Evolutionary conservation across 306 rosid species (phyloP).

Genomic region (Canavalia ensiformis): DNA sequence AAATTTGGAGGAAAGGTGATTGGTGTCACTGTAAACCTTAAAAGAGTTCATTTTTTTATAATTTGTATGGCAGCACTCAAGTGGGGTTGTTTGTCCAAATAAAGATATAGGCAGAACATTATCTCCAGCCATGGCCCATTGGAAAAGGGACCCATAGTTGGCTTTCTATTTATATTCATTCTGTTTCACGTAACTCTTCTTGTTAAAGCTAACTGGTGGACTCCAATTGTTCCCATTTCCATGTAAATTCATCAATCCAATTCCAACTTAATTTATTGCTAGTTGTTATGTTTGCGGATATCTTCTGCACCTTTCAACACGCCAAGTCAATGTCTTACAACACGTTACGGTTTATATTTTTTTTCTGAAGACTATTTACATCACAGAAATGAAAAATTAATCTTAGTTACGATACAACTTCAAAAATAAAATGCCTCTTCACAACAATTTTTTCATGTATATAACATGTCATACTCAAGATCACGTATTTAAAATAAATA

Average conservation of each 20-base stretch:
- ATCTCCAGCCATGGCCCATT: background rate
- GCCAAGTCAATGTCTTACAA: slow-evolving; percentile 39
- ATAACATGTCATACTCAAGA: too few species aligned
- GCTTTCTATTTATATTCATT: slow-evolving; percentile 14
- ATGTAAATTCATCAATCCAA: slow-evolving; percentile 13
- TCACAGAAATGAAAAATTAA: background rate
- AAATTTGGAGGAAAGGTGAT: slow-evolving; percentile 25
- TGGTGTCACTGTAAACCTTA: background rate
- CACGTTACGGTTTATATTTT: background rate
- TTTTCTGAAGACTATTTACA: background rate
- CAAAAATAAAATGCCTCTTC: too few species aligned
- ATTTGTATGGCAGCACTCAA: slow-evolving; percentile 1
- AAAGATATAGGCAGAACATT: slow-evolving; percentile 10
- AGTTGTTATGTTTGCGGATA: background rate
- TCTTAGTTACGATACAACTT: background rate
- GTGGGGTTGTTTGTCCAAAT: slow-evolving; percentile 8
- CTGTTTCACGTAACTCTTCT: background rate
- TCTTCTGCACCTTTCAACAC: slow-evolving; percentile 21
- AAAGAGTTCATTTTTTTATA: background rate
- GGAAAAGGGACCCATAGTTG: background rate
- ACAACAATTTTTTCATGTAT: too few species aligned
- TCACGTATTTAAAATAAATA: too few species aligned
- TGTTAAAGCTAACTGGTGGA: background rate
- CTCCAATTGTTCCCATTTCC: slow-evolving; percentile 27
- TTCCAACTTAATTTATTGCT: background rate